phyloP scores from a whole-genome alignment of 2,329 filamentous ascomycete genomes.

The Bipolaris zeicola region DNA sequence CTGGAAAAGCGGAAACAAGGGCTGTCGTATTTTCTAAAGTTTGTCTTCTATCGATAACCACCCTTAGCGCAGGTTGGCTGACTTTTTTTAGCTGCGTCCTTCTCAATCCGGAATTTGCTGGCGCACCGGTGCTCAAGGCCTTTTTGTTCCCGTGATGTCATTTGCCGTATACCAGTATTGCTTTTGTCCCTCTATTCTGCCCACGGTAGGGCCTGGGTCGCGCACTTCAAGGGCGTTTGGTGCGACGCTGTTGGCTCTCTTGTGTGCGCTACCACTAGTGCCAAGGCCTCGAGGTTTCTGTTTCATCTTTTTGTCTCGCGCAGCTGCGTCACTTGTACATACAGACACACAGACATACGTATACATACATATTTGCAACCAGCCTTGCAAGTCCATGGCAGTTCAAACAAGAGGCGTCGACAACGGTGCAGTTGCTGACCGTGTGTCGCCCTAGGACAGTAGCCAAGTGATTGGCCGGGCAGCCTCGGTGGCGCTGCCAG shows the following conservation, averaged over 20 bases:
- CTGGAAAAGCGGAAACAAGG: conserved; percentile 82
- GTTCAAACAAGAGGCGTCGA: no score
- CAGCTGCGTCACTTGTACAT: neutral
- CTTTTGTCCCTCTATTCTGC: neutral
- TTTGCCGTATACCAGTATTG: neutral
- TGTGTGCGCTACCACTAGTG: no score
- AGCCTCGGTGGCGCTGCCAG: conserved; percentile 24
- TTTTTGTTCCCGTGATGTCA: conserved; percentile 70
- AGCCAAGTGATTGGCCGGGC: conserved; percentile 22
- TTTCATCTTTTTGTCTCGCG: neutral
- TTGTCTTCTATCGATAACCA: conserved; percentile 46
- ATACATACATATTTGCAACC: neutral
- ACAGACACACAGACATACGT: neutral
- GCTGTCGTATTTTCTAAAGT: conserved; percentile 94
- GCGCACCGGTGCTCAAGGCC: conserved; percentile 87
- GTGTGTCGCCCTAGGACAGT: neutral
- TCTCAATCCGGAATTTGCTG: conserved; percentile 90
- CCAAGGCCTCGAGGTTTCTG: neutral
- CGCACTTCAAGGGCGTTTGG: neutral
- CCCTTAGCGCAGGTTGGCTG: conserved; percentile 35
- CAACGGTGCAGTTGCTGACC: neutral
- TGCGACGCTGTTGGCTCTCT: neutral
- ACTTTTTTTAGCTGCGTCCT: conserved; percentile 73
- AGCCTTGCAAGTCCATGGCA: neutral
- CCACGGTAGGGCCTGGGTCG: neutral